A percentile compares a stretch with the other conserved stretches of the same genome.
Evolutionary conservation across 495 filamentous ascomycete genomes (phyloP).

Genomic region (Daldinia bambusicola): DNA sequence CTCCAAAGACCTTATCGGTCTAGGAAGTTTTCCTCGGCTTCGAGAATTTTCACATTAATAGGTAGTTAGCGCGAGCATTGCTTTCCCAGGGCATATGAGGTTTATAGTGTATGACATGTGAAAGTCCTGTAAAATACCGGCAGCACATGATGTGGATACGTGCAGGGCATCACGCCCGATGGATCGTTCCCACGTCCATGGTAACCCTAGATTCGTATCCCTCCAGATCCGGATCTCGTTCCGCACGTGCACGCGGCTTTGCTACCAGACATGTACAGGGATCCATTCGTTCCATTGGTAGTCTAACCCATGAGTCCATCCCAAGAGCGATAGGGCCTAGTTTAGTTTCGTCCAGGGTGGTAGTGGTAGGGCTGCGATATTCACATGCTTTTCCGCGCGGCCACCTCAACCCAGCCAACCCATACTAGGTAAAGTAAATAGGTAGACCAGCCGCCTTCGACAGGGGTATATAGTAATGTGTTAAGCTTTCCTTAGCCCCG

Average conservation of each 20-base stretch:
- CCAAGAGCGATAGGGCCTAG: too few relatives aligned
- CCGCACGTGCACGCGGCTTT: too few relatives aligned
- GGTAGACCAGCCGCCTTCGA: background rate
- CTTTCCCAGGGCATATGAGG: background rate
- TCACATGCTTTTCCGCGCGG: conserved; percentile 4
- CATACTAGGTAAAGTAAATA: background rate
- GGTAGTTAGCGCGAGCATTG: background rate
- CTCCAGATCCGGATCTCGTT: background rate
- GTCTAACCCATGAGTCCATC: too few relatives aligned
- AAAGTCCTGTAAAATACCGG: background rate
- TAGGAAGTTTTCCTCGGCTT: background rate
- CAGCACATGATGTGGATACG: background rate
- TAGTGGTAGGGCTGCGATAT: background rate
- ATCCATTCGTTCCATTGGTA: too few relatives aligned
- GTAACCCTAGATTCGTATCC: background rate
- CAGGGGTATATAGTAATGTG: background rate
- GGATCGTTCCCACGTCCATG: background rate
- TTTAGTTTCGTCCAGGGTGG: too few relatives aligned
- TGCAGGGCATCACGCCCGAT: conserved; percentile 5
- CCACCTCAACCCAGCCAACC: background rate
- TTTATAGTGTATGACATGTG: conserved; percentile 8
- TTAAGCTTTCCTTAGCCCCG: background rate
- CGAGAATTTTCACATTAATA: background rate
- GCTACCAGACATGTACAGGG: too few relatives aligned
- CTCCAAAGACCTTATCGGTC: background rate